Evolutionary conservation across 371 early-diverging fungal species (phyloP).

Genomic region (Sporodiniella umbellata): DNA sequence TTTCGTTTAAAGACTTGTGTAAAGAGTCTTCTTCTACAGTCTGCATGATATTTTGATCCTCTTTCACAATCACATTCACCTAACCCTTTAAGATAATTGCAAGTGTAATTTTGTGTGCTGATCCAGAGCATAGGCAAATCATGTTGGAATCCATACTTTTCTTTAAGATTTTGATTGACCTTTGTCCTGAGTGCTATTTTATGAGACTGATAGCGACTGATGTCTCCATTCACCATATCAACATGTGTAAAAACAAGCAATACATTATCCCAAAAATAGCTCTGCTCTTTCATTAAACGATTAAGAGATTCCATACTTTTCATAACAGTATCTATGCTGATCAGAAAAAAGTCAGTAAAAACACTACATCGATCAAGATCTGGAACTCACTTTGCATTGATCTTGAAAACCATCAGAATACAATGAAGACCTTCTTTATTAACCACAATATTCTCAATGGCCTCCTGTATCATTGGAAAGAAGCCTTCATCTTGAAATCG

Average conservation of each 20-base stretch:
- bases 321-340: conserved; percentile 33
- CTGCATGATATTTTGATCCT: conserved; percentile 33
- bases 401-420: conserved; percentile 29
- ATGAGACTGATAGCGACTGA: conserved; percentile 21
- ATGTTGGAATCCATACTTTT: conserved; percentile 14
- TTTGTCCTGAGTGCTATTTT: conserved; percentile 31
- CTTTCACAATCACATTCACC: conserved; percentile 42
- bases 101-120: conserved; percentile 34
- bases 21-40: conserved; percentile 33
- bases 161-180: conserved; percentile 18
- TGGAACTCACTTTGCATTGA: conserved; percentile 30
- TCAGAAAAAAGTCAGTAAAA: no score
- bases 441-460: conserved; percentile 16
- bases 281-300: conserved; percentile 5
- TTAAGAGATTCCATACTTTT: conserved; percentile 20
- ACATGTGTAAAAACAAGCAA: conserved; percentile 44
- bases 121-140: conserved; percentile 42
- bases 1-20: conserved; percentile 35
- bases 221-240: conserved; percentile 18
- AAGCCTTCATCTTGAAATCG: conserved; percentile 30
- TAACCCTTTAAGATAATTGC: conserved; percentile 30
- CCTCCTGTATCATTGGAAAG: conserved; percentile 21
- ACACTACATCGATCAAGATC: no score
- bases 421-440: conserved; percentile 15
- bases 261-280: conserved; percentile 36